Base-by-base conservation (phyloP, 208 protist genomes). In the Herpetomonas samuelpessoai region DNA sequence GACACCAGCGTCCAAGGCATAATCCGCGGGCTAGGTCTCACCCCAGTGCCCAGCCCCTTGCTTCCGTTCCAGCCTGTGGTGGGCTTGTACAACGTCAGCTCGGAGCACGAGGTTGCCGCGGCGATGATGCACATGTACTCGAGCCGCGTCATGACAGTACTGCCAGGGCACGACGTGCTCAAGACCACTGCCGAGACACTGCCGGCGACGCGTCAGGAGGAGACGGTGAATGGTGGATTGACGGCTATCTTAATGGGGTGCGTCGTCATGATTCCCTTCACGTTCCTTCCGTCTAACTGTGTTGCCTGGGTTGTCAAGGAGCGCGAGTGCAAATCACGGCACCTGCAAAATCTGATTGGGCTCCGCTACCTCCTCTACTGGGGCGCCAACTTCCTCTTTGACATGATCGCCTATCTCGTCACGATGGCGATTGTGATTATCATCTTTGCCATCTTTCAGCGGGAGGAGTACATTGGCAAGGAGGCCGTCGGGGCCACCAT, bases 231-330 rank as follows among this genome's bases (percentile, higher is more conserved):
- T 14, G 50, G 28, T 21, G 57, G 26, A 7, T 3, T 62, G 10
- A 62, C 16, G 24, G 4, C 41, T 26, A 62, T 62, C 41, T 26
- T 52, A 6, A 52, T 57, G 6, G 57, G 45, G 12, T 28, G 16
- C 44, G 53, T 80, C 21, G 53, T 83, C 10, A 66, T 82, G 58
- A 68, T 79, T 30, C 79, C 74, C 22, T 75, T 81, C 51, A 62
- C 65, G 16, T 74, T 78, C 54, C 44, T 82, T 16, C 72, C 74
- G 4, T 64, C 74, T 19, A 79, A 51, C 63, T 48, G 27, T 22
- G 62, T 87, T 1, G 58, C 54, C 0, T 83, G 68, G 61, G 57
- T 87, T 19, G 76, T 87, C 29, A 81, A 69, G 62, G 80, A 87
- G 50, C 71, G 74, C 9, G 65, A 81, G 51, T 73, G 56, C 53